A percentile compares a stretch with the other conserved stretches of the same genome.
These are phyloP conservation scores for Pichia cephalocereana DNA, from an alignment of 805 yeast species.

Conservation along the genomic window DNA sequence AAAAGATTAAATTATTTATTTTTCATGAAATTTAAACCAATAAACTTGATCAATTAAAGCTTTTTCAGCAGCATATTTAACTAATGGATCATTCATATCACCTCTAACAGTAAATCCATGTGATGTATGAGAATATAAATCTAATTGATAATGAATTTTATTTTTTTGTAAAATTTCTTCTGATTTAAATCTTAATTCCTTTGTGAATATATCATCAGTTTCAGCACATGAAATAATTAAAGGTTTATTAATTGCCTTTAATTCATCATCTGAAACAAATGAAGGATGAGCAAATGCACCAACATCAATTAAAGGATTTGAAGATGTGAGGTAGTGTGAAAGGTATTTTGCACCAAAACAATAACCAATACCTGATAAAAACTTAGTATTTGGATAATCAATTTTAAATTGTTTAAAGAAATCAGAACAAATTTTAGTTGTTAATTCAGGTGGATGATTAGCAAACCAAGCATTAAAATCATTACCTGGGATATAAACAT, in stretches of 20 bases:
- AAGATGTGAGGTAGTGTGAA: conserved; percentile 37
- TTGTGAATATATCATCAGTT: conserved; percentile 51
- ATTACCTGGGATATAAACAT: conserved; percentile 30
- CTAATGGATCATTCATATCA: conserved; percentile 44
- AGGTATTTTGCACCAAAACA: conserved; percentile 79
- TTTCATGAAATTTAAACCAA: conserved; percentile 22
- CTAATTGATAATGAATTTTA: conserved; percentile 48
- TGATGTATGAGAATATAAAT: conserved; percentile 49
- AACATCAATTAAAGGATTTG: conserved; percentile 32
- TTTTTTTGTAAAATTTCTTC: conserved; percentile 41
- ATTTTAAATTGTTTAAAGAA: conserved; percentile 37
- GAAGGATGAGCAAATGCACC: conserved; percentile 86
- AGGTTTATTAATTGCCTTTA: conserved; percentile 51
- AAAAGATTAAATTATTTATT: neutral
- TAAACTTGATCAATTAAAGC: conserved; percentile 39
- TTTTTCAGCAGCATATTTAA: conserved; percentile 60
- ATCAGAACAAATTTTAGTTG: conserved; percentile 38
- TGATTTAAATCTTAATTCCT: conserved; percentile 53
- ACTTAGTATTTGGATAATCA: conserved; percentile 34
- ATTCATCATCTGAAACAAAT: conserved; percentile 54
- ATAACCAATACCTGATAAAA: conserved; percentile 59
- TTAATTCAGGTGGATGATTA: conserved; percentile 29
- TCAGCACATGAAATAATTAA: conserved; percentile 69
- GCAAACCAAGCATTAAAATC: conserved; percentile 37
- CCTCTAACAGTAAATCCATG: conserved; percentile 86